Percentiles rank a stretch among this genome's conserved stretches.
phyloP scores from a whole-genome alignment of 768 basidiomycete species.

The Tremella fuciformis region DNA sequence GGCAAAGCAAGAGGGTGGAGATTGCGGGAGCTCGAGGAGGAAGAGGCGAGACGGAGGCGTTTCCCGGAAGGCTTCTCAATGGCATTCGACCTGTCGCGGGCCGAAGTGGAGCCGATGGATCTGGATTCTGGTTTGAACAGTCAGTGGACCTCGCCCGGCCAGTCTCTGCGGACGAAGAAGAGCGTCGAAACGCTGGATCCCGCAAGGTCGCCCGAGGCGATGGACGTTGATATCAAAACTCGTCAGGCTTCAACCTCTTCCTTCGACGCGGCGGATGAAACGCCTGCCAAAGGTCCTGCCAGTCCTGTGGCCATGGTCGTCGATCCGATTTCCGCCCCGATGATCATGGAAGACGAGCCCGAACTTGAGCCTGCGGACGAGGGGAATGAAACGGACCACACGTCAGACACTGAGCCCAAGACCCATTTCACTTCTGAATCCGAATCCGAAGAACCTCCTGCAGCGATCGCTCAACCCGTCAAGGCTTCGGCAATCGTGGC shows the following conservation, averaged over 20 bases:
- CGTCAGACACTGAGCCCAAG: constrained; percentile 26
- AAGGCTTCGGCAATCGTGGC: too few species aligned
- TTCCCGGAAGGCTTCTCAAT: not conserved
- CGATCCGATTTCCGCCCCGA: not conserved
- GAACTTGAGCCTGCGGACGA: constrained; percentile 17
- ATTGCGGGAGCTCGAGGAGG: constrained; percentile 40
- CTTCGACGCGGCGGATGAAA: not conserved
- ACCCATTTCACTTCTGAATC: not conserved
- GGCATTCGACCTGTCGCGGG: constrained; percentile 9
- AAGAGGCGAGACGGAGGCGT: constrained; percentile 24
- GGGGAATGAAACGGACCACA: constrained; percentile 32
- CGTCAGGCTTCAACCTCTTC: not conserved
- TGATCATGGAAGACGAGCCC: constrained; percentile 11
- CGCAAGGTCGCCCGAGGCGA: not conserved
- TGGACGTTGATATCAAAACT: too few species aligned
- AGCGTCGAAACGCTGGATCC: constrained; percentile 1
- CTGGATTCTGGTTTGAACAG: constrained; percentile 5
- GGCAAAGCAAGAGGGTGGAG: constrained; percentile 50
- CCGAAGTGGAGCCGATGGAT: constrained; percentile 16
- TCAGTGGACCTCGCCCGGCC: too few species aligned
- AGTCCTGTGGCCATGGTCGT: not conserved
- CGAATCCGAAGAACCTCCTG: constrained; percentile 7
- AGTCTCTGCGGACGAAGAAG: constrained; percentile 4
- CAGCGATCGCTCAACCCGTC: not conserved
- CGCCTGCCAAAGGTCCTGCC: not conserved